Evolutionary conservation across 768 basidiomycete species (phyloP), one percentile per base, ranked within the genome.

Genomic region (Rhizopogon sp.): DNA sequence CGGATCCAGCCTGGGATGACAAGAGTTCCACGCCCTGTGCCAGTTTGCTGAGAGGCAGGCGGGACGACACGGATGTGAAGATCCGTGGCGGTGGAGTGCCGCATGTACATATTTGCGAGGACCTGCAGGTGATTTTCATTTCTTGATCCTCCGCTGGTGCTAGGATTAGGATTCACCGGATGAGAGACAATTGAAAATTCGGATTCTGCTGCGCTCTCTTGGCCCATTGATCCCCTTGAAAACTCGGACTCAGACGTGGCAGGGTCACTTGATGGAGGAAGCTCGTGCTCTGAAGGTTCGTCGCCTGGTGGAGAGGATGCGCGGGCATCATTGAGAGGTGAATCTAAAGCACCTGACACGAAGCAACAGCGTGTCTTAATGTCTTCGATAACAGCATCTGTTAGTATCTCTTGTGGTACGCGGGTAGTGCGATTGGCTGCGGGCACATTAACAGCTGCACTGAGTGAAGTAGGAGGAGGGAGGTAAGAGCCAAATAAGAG

Each of bases 1-100:
- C 96, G 74, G 40, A 99, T 79, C 97, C 97, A 99, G 2, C 96
- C 96, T 1, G 96, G 96, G 43, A 98, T 82, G 43, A 90, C 76
- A 44, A 97, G 69, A 0, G 87, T 92, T 0, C 90, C 93, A 7
- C 79, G 74, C 2, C 90, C 90, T 1, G 87, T 87, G 1, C 88
- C 87, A 11, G 76, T 73, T 60, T 84, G 85, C 62, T 88, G 87
- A 11, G 80, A 74, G 2, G 72, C 65, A 6, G 90, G 87, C 29
- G 89, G 88, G 14, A 76, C 70, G 20, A 92, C 88, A 3, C 77
- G 79, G 70, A 92, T 79, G 5, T 77, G 79, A 42, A 93, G 70
- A 58, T 90, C 82, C 5, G 86, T 88, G 6, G 90, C 88, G 17
- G 84, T 87, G 7, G 92, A 92, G 66, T 90, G 77, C 35, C 87